These are phyloP conservation scores for Phoma sp. DNA, from an alignment of 2,329 filamentous ascomycete species.

Conservation along the genomic window DNA sequence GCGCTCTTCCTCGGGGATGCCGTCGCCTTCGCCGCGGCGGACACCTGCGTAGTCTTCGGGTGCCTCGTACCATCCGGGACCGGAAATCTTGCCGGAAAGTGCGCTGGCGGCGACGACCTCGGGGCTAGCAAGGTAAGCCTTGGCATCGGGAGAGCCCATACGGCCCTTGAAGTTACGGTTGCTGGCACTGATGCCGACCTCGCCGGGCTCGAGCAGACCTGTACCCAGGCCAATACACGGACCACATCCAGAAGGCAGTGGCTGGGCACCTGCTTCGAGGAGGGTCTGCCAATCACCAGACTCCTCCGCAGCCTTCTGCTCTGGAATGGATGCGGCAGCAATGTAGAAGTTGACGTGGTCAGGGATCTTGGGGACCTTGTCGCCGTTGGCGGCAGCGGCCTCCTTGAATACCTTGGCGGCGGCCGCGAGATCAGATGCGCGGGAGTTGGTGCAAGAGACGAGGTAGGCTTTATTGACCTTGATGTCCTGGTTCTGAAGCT, in stretches of 20 bases:
- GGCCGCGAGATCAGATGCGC: constrained; percentile 79
- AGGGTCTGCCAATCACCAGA: constrained; percentile 85
- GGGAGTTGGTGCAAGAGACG: constrained; percentile 87
- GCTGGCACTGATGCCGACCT: constrained; percentile 81
- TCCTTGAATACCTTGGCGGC: constrained; percentile 87
- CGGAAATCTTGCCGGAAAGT: constrained; percentile 72
- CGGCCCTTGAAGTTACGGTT: constrained; percentile 93
- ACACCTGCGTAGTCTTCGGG: constrained; percentile 72
- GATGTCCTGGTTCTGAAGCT: constrained; percentile 77
- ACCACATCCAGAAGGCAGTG: constrained; percentile 76
- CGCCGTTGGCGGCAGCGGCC: constrained; percentile 66
- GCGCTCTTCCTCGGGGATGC: constrained; percentile 67
- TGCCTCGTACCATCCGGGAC: constrained; percentile 78
- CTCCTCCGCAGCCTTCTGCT: constrained; percentile 79
- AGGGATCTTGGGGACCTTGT: constrained; percentile 72
- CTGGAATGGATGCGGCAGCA: constrained; percentile 79
- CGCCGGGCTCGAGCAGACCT: constrained; percentile 81
- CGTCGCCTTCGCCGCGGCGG: constrained; percentile 74
- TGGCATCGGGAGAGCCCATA: constrained; percentile 80
- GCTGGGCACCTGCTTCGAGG: constrained; percentile 76
- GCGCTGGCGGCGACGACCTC: constrained; percentile 93
- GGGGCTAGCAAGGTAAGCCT: constrained; percentile 86
- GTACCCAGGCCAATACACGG: constrained; percentile 86
- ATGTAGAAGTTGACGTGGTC: constrained; percentile 85
- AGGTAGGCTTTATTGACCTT: constrained; percentile 84